Evolutionary conservation across 192 early-diverging fungal genomes (phyloP).

Genomic region (Dimargaris cristalligena): DNA sequence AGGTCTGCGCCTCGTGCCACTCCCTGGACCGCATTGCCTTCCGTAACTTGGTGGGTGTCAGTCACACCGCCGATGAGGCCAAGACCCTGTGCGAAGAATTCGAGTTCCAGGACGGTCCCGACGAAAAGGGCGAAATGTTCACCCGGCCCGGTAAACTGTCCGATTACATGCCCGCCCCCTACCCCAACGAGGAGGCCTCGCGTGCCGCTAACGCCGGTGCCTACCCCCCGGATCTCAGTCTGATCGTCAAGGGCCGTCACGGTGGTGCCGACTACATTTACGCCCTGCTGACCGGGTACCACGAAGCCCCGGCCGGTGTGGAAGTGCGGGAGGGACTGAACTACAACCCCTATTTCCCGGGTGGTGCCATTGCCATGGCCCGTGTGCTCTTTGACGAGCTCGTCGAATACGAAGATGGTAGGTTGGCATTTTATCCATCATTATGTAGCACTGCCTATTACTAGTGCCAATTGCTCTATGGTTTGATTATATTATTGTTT

Average conservation of each 20-base stretch:
- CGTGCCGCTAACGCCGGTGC: slow-evolving; percentile 93
- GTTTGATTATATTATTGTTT: too few species aligned
- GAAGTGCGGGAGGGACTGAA: slow-evolving; percentile 85
- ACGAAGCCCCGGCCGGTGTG: slow-evolving; percentile 86
- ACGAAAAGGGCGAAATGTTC: slow-evolving; percentile 86
- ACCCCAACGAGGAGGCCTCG: slow-evolving; percentile 93
- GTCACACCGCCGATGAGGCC: slow-evolving; percentile 80
- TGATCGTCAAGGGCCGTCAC: slow-evolving; percentile 88
- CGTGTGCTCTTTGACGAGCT: slow-evolving; percentile 83
- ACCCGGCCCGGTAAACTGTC: slow-evolving; percentile 84
- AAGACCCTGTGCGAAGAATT: slow-evolving; percentile 86
- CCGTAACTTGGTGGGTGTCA: slow-evolving; percentile 91
- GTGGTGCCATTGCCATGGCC: slow-evolving; percentile 94
- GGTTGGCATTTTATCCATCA: too few species aligned
- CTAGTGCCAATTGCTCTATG: too few species aligned
- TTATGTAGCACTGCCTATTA: too few species aligned
- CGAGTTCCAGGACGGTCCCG: slow-evolving; percentile 83
- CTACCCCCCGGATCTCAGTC: slow-evolving; percentile 84
- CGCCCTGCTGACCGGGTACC: slow-evolving; percentile 85
- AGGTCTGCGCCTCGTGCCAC: slow-evolving; percentile 95
- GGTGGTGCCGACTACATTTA: slow-evolving; percentile 93
- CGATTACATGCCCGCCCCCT: slow-evolving; percentile 77
- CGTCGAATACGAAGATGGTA: slow-evolving; percentile 94
- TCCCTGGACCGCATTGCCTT: slow-evolving; percentile 84
- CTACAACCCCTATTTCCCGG: slow-evolving; percentile 99